Conservation (phyloP, 371 early-diverging fungal species). For the Batkoa obscura region DNA sequence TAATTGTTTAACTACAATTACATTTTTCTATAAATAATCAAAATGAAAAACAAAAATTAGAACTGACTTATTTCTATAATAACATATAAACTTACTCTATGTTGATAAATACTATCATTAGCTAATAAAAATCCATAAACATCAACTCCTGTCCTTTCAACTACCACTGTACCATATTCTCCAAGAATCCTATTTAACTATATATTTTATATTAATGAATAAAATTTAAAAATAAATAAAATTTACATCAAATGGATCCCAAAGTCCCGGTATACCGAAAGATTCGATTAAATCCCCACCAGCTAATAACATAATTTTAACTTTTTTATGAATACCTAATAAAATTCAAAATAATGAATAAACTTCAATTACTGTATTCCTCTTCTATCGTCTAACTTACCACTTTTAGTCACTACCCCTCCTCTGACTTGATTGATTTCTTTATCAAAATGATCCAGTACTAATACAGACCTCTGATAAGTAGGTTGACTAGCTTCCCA, state of each 20-base stretch:
- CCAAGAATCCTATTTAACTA: conserved; percentile 87
- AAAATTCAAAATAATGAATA: background rate
- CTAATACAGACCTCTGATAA: conserved; percentile 75
- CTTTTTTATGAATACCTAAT: conserved; percentile 27
- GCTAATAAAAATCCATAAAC: conserved; percentile 75
- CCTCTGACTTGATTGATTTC: conserved; percentile 51
- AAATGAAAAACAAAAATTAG: background rate
- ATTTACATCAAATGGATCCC: conserved; percentile 78
- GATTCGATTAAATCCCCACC: conserved; percentile 94
- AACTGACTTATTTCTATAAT: no score
- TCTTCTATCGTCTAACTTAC: conserved; percentile 14
- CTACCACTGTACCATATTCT: conserved; percentile 80
- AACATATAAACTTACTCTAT: conserved; percentile 31
- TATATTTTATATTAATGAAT: background rate
- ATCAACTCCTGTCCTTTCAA: conserved; percentile 89
- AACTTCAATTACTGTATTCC: background rate
- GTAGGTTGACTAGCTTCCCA: conserved; percentile 77
- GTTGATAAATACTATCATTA: conserved; percentile 76
- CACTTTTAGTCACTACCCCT: conserved; percentile 26
- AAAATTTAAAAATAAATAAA: background rate
- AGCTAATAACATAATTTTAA: conserved; percentile 80
- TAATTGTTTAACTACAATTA: conserved; percentile 82
- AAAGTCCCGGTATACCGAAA: conserved; percentile 79
- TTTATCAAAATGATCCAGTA: conserved; percentile 83
- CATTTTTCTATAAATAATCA: conserved; percentile 39